These are phyloP conservation scores for Linnemannia schmuckeri DNA, from an alignment of 192 early-diverging fungal genomes.

Conservation along the genomic window DNA sequence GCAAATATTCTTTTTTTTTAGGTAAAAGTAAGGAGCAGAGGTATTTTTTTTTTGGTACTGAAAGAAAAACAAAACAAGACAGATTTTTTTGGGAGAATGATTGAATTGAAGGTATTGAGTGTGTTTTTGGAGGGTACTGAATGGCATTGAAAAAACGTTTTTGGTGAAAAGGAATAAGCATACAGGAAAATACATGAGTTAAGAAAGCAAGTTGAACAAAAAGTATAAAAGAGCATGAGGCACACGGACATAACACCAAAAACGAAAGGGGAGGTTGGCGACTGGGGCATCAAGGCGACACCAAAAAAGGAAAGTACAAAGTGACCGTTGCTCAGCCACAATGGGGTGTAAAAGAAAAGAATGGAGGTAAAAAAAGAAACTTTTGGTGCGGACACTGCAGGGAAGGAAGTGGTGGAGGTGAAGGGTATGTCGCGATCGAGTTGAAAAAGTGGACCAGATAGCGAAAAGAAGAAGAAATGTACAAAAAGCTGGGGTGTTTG, in stretches of 20 bases:
- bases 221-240: not conserved
- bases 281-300: not conserved
- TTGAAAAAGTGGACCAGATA: not conserved
- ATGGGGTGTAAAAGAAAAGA: not conserved
- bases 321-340: not conserved
- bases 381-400: not conserved
- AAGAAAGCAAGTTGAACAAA: constrained; percentile 12
- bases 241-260: not conserved
- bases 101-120: not conserved
- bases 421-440: not conserved
- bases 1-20: constrained; percentile 12
- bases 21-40: not conserved
- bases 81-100: not conserved
- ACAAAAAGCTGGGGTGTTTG: not conserved
- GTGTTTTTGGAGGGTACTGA: not conserved
- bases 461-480: not conserved
- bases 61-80: not conserved
- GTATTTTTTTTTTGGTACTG: not conserved
- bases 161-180: not conserved
- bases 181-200: not conserved
- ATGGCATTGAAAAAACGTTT: not conserved
- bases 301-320: not conserved
- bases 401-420: not conserved
- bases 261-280: not conserved
- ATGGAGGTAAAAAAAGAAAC: not conserved